Percentiles rank a stretch among this genome's conserved stretches.
phyloP scores from a whole-genome alignment of 768 basidiomycete genomes.

The Boletus tylopilopsis region DNA sequence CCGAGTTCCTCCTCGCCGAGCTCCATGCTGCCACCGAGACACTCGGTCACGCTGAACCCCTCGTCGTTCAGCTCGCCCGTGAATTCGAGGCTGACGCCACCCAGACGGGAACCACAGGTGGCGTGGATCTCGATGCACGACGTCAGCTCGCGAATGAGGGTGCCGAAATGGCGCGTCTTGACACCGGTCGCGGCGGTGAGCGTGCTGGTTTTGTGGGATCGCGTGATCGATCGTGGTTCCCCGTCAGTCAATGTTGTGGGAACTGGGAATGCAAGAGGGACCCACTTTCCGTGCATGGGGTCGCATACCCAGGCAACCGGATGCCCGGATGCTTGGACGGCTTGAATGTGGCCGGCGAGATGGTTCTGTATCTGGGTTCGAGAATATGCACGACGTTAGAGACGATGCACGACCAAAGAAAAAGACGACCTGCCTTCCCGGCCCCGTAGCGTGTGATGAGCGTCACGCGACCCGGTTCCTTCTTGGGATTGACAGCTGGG shows the following conservation, averaged over 20 bases:
- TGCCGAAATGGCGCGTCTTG: conserved; percentile 88
- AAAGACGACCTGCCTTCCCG: conserved; percentile 52
- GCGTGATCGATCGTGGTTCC: not conserved
- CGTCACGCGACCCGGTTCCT: conserved; percentile 79
- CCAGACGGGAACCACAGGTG: conserved; percentile 66
- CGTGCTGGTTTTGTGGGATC: too few species aligned
- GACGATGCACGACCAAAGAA: too few species aligned
- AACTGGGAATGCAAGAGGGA: not conserved
- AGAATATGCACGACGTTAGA: not conserved
- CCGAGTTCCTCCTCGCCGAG: conserved; percentile 83
- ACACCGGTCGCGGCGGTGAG: conserved; percentile 74
- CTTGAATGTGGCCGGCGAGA: conserved; percentile 76
- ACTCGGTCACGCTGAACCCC: conserved; percentile 95
- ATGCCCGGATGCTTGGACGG: conserved; percentile 76
- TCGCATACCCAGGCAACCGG: conserved; percentile 95
- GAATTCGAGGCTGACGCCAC: conserved; percentile 85
- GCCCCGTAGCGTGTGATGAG: conserved; percentile 95
- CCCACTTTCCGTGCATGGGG: conserved; percentile 97
- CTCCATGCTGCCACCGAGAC: conserved; percentile 95
- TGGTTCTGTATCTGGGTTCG: conserved; percentile 61
- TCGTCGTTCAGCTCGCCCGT: conserved; percentile 89
- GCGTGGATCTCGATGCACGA: conserved; percentile 79
- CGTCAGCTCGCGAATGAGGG: conserved; percentile 85
- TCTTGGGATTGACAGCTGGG: conserved; percentile 82
- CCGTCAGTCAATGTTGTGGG: not conserved